Evolutionary conservation across 1,284 basidiomycete genomes (phyloP).

Genomic region (Coriolopsis trogii): DNA sequence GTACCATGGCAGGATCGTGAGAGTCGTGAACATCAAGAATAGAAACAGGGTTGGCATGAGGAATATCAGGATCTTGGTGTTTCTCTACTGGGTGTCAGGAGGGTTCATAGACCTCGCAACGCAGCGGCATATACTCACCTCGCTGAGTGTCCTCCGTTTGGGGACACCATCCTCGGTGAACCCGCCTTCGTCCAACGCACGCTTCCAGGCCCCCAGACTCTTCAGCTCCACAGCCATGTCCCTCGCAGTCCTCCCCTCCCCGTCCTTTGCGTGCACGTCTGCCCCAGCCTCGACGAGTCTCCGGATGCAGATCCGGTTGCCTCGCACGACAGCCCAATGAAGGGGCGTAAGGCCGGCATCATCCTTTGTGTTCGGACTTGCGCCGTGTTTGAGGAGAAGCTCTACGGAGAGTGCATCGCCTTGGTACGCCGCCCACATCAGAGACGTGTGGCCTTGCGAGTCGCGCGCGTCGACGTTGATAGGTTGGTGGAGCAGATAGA

Average conservation of each 20-base stretch:
- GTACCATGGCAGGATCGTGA: slow-evolving; percentile 88
- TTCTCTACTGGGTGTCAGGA: slow-evolving; percentile 50
- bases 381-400: slow-evolving; percentile 87
- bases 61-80: slow-evolving; percentile 84
- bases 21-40: slow-evolving; percentile 81
- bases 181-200: slow-evolving; percentile 86
- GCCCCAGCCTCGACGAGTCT: slow-evolving; percentile 85
- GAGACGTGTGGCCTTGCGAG: slow-evolving; percentile 89
- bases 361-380: slow-evolving; percentile 77
- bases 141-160: slow-evolving; percentile 67
- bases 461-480: slow-evolving; percentile 89
- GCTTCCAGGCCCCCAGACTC: slow-evolving; percentile 84
- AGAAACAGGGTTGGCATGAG: slow-evolving; percentile 79
- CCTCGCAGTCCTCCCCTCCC: slow-evolving; percentile 84
- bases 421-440: slow-evolving; percentile 99
- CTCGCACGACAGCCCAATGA: slow-evolving; percentile 99
- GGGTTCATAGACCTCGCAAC: slow-evolving; percentile 4
- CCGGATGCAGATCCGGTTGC: slow-evolving; percentile 86
- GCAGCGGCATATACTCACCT: slow-evolving; percentile 34
- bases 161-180: slow-evolving; percentile 78
- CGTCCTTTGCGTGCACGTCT: slow-evolving; percentile 82
- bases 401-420: slow-evolving; percentile 96
- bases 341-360: slow-evolving; percentile 87
- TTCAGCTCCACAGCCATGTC: slow-evolving; percentile 97
- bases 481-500: slow-evolving; percentile 92